These are phyloP conservation scores for Zoysia matrella DNA, from an alignment of 202 grass and related monocot species.

Conservation along the genomic window DNA sequence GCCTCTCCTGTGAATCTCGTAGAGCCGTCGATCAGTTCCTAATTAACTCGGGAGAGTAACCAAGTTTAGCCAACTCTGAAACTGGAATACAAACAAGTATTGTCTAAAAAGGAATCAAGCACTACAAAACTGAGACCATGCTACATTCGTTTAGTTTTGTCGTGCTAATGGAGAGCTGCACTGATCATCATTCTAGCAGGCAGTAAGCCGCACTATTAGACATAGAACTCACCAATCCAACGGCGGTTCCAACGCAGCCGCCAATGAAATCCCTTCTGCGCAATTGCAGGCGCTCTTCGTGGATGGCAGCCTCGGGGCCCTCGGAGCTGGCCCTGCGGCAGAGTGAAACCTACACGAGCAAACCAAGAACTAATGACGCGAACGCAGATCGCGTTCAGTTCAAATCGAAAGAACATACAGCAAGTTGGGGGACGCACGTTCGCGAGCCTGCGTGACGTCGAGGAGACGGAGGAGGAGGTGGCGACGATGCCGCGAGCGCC, in stretches of 20 bases:
- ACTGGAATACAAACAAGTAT: neutral
- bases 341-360: slow-evolving; percentile 34
- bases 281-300: slow-evolving; percentile 14
- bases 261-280: slow-evolving; percentile 62
- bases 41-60: slow-evolving; percentile 16
- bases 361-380: neutral
- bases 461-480: neutral
- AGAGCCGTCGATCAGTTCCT: slow-evolving; percentile 66
- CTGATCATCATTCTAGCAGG: neutral
- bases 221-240: slow-evolving; percentile 63
- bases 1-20: slow-evolving; percentile 58
- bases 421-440: neutral
- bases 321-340: slow-evolving; percentile 40
- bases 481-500: slow-evolving; percentile 17
- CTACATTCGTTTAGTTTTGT: neutral
- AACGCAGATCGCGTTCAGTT: neutral
- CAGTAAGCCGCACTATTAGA: neutral
- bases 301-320: slow-evolving; percentile 31
- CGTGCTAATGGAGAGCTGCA: neutral
- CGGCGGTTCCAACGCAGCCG: slow-evolving; percentile 41
- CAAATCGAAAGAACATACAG: neutral
- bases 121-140: neutral
- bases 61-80: slow-evolving; percentile 9
- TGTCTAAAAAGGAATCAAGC: neutral
- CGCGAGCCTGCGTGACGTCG: slow-evolving; percentile 35